phyloP scores from a whole-genome alignment of 371 early-diverging fungal species.

The Mortierella sp. region DNA sequence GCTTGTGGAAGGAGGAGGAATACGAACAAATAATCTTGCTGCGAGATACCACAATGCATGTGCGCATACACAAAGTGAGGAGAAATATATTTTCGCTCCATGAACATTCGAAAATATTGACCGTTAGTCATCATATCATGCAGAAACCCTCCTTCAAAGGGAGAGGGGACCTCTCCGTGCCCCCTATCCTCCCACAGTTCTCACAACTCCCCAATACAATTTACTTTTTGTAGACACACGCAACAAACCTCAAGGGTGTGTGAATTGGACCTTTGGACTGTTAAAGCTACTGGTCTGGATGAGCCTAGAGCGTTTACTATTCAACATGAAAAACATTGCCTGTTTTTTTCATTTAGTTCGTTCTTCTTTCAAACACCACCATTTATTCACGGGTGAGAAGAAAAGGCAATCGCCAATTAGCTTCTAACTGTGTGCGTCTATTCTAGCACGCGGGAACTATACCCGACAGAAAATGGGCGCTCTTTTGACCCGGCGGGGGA shows the following conservation, averaged over 20 bases:
- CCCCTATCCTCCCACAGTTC: not conserved
- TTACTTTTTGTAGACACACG: not conserved
- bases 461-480: no score
- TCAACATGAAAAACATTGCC: not conserved
- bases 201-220: not conserved
- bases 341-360: not conserved
- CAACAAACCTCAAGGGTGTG: not conserved
- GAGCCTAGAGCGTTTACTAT: not conserved
- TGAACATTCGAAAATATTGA: not conserved
- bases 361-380: not conserved
- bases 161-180: not conserved
- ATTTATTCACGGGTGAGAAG: not conserved
- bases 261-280: not conserved
- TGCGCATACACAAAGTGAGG: not conserved
- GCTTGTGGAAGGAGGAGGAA: not conserved
- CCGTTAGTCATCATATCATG: constrained; percentile 2
- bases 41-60: not conserved
- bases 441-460: no score
- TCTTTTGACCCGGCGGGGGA: not conserved
- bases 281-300: not conserved
- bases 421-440: not conserved
- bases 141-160: not conserved
- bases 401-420: not conserved
- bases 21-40: not conserved
- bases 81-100: not conserved